A percentile compares a stretch with the other conserved stretches of the same genome.
These are phyloP conservation scores for Caloboletus firmus DNA, from an alignment of 1,284 basidiomycete genomes.

Conservation along the genomic window DNA sequence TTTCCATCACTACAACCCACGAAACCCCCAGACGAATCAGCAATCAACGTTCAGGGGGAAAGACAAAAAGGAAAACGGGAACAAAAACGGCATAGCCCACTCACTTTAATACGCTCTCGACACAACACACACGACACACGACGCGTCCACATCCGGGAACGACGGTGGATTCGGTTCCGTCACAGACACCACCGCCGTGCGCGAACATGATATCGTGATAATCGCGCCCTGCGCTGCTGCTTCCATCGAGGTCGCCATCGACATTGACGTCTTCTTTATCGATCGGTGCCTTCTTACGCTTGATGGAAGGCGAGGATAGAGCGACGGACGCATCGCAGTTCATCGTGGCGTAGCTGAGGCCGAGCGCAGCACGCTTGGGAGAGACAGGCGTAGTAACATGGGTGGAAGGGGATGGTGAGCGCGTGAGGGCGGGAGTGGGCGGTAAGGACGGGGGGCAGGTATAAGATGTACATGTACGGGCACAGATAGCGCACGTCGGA, in stretches of 20 bases:
- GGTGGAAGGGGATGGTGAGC: conserved; percentile 30
- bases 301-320: conserved; percentile 6
- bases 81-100: conserved; percentile 10
- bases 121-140: conserved; percentile 30
- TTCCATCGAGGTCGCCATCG: conserved; percentile 5
- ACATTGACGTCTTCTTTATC: conserved; percentile 25
- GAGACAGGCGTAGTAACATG: conserved; percentile 15
- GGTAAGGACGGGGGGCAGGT: conserved; percentile 29
- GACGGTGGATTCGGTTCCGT: conserved; percentile 12
- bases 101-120: conserved; percentile 32
- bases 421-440: conserved; percentile 35
- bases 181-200: background rate
- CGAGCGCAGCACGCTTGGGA: conserved; percentile 27
- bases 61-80: background rate
- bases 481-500: conserved; percentile 29
- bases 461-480: conserved; percentile 34
- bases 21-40: background rate
- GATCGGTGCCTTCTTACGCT: conserved; percentile 28
- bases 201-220: background rate
- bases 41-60: conserved; percentile 7
- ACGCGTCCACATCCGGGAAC: conserved; percentile 30
- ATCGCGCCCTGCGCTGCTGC: background rate
- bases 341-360: conserved; percentile 26
- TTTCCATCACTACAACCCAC: conserved; percentile 29
- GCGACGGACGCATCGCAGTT: conserved; percentile 16